phyloP scores from a whole-genome alignment of 208 protist genomes.

The Leishmania amazonensis region DNA sequence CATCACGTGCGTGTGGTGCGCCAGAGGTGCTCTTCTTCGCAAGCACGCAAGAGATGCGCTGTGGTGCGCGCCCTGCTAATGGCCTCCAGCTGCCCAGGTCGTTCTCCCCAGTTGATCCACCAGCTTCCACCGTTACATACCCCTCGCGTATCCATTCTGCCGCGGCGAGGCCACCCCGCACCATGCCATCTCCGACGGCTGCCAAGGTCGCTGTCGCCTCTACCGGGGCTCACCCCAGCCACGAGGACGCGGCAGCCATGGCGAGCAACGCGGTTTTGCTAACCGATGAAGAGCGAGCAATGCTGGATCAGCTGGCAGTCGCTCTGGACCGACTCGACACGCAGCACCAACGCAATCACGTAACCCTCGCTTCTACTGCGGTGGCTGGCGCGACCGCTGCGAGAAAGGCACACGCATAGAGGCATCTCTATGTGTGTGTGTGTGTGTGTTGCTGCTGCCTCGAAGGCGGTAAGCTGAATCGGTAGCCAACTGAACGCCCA shows the following conservation, averaged over 20 bases:
- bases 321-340: slow-evolving; percentile 20
- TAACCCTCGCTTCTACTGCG: neutral
- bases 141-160: neutral
- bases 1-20: neutral
- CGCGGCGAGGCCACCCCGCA: neutral
- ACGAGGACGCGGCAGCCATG: neutral
- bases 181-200: neutral
- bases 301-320: slow-evolving; percentile 29
- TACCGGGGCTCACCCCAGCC: neutral
- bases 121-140: neutral
- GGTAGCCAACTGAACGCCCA: neutral
- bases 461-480: neutral
- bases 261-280: slow-evolving; percentile 16
- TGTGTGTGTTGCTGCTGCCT: neutral
- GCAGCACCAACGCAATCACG: slow-evolving; percentile 13
- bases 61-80: neutral
- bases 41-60: neutral
- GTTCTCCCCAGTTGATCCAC: neutral
- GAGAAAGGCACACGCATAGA: neutral
- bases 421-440: neutral
- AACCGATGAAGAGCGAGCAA: slow-evolving; percentile 24
- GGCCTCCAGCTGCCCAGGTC: neutral
- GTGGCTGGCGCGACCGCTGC: neutral
- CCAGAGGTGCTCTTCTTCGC: neutral
- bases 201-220: no score